Base-by-base conservation (phyloP, 306 rosid species). In the Calophaca sinica region DNA sequence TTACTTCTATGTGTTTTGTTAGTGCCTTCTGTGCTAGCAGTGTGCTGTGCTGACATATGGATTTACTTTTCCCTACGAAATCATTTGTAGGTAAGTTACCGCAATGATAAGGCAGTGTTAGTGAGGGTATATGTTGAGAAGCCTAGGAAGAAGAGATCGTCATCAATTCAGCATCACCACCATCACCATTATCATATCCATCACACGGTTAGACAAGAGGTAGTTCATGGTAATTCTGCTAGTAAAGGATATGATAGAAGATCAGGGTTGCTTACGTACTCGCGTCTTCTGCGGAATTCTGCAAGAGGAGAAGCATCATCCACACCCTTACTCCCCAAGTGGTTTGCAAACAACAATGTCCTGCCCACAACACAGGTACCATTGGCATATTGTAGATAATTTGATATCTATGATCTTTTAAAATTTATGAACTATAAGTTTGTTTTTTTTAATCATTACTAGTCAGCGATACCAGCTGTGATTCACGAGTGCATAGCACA, bases 261-360 rank as follows among this genome's bases (percentile, higher is more conserved):
- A 81, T 83, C 86, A 42, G 86, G 90, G 82, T 83, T 93, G 48
- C 98, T 93, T 62, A 87, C 50, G 57, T 87, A 90, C 78, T 87
- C 96, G 2, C 88, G 73, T 72, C 84, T 38, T 8, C 87, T 93
- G 31, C 81, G 97, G 0, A 60, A 71, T 12, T 89, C 93, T 26
- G 80, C 87, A 32, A 74, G 54, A 81, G 72, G 68, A 77, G 53
- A 60, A 79, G 49, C 83, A 42, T 62, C 81, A 6, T 60, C 70
- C 55, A 61, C 78, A 9, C 82, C 90, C 62, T 73, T 61, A 14
- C 76, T 76, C 44, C 59, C 76, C 4, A 42, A 65, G 41, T 44
- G 50, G 42, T 55, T 12, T 66, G 12, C 79, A 36, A 42, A 73
- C 54, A 79, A 55, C 71, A 61, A 80, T 62, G 53, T 62, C 58